phyloP scores from a whole-genome alignment of 331 rosid genomes.

The Cydonia oblonga region DNA sequence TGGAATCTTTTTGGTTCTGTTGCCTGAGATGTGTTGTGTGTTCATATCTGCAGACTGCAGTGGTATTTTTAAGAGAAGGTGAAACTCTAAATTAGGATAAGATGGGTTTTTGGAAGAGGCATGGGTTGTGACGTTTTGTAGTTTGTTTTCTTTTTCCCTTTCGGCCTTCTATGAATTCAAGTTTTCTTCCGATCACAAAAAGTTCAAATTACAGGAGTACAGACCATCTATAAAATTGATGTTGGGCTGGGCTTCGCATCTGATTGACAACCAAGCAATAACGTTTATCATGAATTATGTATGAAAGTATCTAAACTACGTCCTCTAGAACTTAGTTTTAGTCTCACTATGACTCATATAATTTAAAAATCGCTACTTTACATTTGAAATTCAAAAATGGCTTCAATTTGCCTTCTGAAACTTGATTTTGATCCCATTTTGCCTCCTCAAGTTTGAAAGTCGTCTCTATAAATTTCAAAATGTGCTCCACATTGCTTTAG shows the following conservation, averaged over 20 bases:
- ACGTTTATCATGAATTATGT: too few species aligned
- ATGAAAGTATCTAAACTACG: too few species aligned
- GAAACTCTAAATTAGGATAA: neutral
- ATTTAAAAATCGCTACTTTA: too few species aligned
- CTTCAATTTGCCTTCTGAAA: too few species aligned
- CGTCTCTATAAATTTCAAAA: too few species aligned
- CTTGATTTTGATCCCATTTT: too few species aligned
- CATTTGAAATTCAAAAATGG: too few species aligned
- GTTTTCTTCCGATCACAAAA: neutral
- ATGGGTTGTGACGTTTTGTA: neutral
- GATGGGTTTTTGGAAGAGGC: neutral
- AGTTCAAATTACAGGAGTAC: neutral
- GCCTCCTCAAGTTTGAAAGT: too few species aligned
- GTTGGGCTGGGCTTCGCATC: neutral
- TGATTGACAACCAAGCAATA: too few species aligned
- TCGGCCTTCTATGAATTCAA: neutral
- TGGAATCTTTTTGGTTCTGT: conserved; percentile 53
- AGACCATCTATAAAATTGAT: neutral
- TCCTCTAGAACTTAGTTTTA: too few species aligned
- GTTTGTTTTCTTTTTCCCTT: neutral
- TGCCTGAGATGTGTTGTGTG: neutral
- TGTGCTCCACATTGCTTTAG: too few species aligned
- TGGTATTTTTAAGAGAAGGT: neutral
- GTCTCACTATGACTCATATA: too few species aligned
- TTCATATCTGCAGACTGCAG: neutral